Conservation (phyloP, 2,329 filamentous ascomycete species). For the Cercospora sp. region DNA sequence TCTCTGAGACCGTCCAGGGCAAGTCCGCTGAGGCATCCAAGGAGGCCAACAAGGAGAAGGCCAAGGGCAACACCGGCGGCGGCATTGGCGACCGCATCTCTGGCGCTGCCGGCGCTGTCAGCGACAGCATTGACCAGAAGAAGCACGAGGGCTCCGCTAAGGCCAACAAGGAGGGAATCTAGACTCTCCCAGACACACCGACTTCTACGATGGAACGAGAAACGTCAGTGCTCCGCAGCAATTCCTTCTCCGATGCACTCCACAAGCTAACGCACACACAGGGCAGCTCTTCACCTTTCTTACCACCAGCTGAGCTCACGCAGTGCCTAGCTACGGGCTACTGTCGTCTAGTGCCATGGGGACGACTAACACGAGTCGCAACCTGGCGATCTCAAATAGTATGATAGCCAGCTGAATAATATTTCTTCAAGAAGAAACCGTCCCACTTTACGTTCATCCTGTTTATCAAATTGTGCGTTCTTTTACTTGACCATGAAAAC, state of each 20-base stretch:
- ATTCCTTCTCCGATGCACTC: neutral
- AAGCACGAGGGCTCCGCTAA: slow-evolving; percentile 53
- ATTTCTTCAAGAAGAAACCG: neutral
- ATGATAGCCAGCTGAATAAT: slow-evolving; percentile 7
- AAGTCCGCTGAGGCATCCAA: slow-evolving; percentile 59
- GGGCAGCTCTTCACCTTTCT: slow-evolving; percentile 1
- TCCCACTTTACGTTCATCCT: neutral
- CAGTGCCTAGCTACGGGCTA: neutral
- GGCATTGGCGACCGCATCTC: slow-evolving; percentile 55
- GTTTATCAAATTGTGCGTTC: no score
- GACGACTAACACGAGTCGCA: neutral
- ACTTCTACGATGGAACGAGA: slow-evolving; percentile 10
- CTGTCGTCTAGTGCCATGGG: neutral
- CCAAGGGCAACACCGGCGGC: slow-evolving; percentile 60
- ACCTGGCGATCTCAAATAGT: neutral
- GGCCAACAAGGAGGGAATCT: slow-evolving; percentile 50
- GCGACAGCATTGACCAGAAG: slow-evolving; percentile 56
- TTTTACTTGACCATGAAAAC: neutral
- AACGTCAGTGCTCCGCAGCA: neutral
- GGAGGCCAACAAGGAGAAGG: slow-evolving; percentile 65
- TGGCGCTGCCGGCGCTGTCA: slow-evolving; percentile 53
- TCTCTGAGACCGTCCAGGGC: slow-evolving; percentile 64
- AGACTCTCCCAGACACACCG: neutral
- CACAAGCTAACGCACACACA: neutral
- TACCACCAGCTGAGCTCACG: neutral